These are phyloP conservation scores for Coniophora puteana DNA, from an alignment of 1,284 basidiomycete species.

Conservation along the genomic window DNA sequence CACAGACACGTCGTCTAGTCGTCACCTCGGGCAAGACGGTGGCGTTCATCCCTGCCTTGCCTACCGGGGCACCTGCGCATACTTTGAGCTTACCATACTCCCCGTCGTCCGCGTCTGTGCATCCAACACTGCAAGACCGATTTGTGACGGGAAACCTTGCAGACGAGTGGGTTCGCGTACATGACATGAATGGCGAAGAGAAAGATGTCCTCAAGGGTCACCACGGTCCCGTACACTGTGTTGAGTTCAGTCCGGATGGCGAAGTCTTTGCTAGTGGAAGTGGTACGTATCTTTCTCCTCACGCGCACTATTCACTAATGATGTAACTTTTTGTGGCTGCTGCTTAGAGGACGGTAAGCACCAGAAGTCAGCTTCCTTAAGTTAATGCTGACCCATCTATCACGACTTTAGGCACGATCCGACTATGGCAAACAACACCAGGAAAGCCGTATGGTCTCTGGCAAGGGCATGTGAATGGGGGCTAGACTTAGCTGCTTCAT, in stretches of 20 bases:
- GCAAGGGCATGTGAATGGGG: conserved; percentile 66
- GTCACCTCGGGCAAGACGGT: conserved; percentile 92
- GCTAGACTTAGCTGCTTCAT: no score
- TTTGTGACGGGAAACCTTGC: conserved; percentile 90
- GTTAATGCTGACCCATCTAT: conserved; percentile 4
- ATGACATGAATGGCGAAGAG: conserved; percentile 88
- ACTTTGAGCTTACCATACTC: conserved; percentile 74
- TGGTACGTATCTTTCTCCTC: conserved; percentile 50
- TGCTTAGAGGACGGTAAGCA: conserved; percentile 65
- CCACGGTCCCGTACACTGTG: conserved; percentile 94
- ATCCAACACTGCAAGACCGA: conserved; percentile 83
- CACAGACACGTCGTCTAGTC: conserved; percentile 81
- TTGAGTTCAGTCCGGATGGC: conserved; percentile 95
- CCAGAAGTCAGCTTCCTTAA: conserved; percentile 2
- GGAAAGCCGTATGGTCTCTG: conserved; percentile 93
- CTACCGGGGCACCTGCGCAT: conserved; percentile 54
- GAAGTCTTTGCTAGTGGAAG: conserved; percentile 97
- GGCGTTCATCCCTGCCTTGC: conserved; percentile 75
- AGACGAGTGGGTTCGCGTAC: conserved; percentile 97
- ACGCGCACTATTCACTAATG: conserved; percentile 8
- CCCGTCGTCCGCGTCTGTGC: conserved; percentile 89
- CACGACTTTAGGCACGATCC: conserved; percentile 74
- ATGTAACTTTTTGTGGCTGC: conserved; percentile 10
- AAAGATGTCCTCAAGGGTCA: conserved; percentile 94
- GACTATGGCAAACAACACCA: conserved; percentile 94